A percentile compares a stretch with the other conserved stretches of the same genome.
phyloP scores from a whole-genome alignment of 2,329 filamentous ascomycete species.

The Sarocladium kiliense region DNA sequence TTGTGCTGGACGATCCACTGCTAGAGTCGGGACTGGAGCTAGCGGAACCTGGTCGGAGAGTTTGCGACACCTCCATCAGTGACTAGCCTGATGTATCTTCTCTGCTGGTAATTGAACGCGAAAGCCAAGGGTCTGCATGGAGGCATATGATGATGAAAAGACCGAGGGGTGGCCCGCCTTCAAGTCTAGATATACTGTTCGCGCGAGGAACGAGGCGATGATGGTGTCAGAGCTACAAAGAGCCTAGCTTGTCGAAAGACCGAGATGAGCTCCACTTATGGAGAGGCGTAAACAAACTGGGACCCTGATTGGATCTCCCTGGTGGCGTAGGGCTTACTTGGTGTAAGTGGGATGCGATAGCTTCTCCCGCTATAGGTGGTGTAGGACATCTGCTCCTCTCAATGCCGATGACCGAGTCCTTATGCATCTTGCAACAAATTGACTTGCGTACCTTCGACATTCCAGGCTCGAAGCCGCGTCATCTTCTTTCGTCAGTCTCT shows the following conservation, averaged over 20 bases:
- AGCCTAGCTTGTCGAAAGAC: conserved; percentile 1
- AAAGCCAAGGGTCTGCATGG: neutral
- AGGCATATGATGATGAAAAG: neutral
- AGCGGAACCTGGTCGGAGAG: neutral
- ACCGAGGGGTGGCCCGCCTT: neutral
- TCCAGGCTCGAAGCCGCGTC: too few species aligned
- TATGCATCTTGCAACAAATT: too few species aligned
- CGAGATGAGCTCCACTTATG: conserved; percentile 5
- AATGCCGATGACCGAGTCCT: too few species aligned
- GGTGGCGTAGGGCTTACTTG: neutral
- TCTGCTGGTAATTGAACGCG: neutral
- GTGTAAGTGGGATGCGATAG: too few species aligned
- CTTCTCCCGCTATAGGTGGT: too few species aligned
- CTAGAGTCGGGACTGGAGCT: neutral
- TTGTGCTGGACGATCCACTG: neutral
- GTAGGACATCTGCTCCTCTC: too few species aligned
- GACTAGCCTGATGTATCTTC: neutral
- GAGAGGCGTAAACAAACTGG: neutral
- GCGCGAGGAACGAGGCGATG: neutral
- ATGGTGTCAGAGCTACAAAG: neutral
- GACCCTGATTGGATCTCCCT: neutral
- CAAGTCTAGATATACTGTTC: neutral
- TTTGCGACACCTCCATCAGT: neutral
- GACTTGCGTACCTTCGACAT: too few species aligned
- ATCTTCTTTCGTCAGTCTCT: too few species aligned